Evolutionary conservation across 2,329 filamentous ascomycete genomes (phyloP), one percentile per base, ranked within the genome.

Genomic region (Fusarium phyllophilum): DNA sequence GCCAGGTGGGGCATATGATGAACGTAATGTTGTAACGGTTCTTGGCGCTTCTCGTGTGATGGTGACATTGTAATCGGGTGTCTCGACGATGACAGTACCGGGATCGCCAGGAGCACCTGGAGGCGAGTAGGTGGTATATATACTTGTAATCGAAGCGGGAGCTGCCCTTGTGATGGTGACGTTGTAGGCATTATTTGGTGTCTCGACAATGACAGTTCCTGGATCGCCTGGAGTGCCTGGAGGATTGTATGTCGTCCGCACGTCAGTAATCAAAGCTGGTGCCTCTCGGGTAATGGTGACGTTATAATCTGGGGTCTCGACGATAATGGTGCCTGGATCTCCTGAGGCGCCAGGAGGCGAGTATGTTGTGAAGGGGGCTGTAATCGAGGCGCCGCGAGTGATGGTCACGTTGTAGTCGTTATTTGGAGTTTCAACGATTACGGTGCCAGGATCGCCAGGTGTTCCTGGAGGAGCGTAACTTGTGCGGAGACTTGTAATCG

Each of bases 231-330:
- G n/a, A 14, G 57, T 49, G 5, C 59, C 63, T 33, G 70, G 68
- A 45, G 62, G 62, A 3, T 29, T 62, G 17, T 62, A 65, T 18
- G 57, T 62, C 24, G 62, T 65, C 46, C 31, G 41, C 9, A 48
- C 12, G 12, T 44, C 31, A 14, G 54, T 56, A 22, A 58, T 48
- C 14, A n/a, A 58, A 33, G 31, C 55, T 15, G 54, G 54, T 8
- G 61, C 68, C 10, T 61, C 36, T 34, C 46, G 33, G 22, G 69
- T 72, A 34, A 69, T 67, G 8, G 69, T 72, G 4, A 71, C 68
- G 18, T 71, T 72, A 9, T 71, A 72, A 17, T 71, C 68, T 14
- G 68, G 68, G 7, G 68, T 72, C 31, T 72, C 64, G 7, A 72
- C 44, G 11, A 72, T 57, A 14, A 72, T 31, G 4, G 70, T 72